Evolutionary conservation across 2,329 filamentous ascomycete species (phyloP).

Genomic region (Iodosphaeria phyllophila): DNA sequence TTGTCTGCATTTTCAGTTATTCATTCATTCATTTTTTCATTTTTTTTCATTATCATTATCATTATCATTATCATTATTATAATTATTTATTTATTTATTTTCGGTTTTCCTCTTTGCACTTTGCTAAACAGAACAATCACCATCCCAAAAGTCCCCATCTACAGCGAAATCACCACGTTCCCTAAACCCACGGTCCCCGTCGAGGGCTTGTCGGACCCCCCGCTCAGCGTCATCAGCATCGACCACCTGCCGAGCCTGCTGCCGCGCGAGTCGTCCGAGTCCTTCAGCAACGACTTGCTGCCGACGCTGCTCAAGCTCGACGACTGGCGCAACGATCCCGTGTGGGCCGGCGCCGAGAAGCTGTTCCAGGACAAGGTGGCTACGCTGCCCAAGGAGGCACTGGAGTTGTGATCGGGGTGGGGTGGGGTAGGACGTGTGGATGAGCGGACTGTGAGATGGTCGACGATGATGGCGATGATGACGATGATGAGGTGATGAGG

Average conservation of each 20-base stretch:
- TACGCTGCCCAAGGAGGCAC: slow-evolving; percentile 34
- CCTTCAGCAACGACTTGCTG: slow-evolving; percentile 62
- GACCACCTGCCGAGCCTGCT: slow-evolving; percentile 73
- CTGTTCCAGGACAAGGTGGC: slow-evolving; percentile 70
- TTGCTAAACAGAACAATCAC: slow-evolving; percentile 1
- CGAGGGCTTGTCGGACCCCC: slow-evolving; percentile 35
- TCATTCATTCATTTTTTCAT: background rate
- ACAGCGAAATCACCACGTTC: slow-evolving; percentile 72
- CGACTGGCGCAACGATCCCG: slow-evolving; percentile 49
- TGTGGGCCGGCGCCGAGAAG: slow-evolving; percentile 77
- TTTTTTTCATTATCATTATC: slow-evolving; percentile 3
- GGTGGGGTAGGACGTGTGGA: too few species aligned
- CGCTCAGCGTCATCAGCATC: slow-evolving; percentile 68
- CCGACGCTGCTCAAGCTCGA: slow-evolving; percentile 64
- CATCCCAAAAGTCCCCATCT: slow-evolving; percentile 44
- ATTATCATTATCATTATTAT: background rate
- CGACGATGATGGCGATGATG: too few species aligned
- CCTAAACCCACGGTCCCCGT: slow-evolving; percentile 71
- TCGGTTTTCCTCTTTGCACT: slow-evolving; percentile 4
- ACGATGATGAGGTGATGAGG: too few species aligned
- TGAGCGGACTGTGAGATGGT: too few species aligned
- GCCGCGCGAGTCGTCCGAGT: slow-evolving; percentile 72
- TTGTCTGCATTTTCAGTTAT: background rate
- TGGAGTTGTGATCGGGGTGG: background rate
- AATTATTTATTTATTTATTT: background rate